Base-by-base conservation (phyloP, 306 rosid genomes). In the Malus orientalis region DNA sequence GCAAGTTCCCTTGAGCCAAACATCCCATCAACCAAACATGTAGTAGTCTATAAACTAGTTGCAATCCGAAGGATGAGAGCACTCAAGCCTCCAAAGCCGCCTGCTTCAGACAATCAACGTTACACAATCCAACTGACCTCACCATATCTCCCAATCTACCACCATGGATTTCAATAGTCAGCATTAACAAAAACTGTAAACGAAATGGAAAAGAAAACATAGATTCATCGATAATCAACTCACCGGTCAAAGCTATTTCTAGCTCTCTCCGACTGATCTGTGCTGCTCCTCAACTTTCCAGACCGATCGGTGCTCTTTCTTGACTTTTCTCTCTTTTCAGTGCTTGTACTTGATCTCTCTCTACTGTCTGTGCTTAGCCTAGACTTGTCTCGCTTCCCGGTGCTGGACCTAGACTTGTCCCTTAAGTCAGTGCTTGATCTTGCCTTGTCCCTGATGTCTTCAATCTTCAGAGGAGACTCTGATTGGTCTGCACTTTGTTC, bases 191-290 rank as follows among this genome's bases (percentile, higher is more conserved):
- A 69, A 73, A 69, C 32, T 19, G 30, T 15, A 57, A 25, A 40
- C 18, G 10, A 78, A 78, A 51, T 10, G 11, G 47, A 23, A 66
- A 38, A 38, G 42, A 38, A 36, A 14, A 44, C 55, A 49, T 49
- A 25, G 6, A 14, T 29, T 13, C 11, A 6, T 42, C 1, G 15
- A 36, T 63, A 33, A n/a, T 67, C 53, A 61, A 76, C 84, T 32
- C 2, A 88, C 95, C 96, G 83, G 22, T 90, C 96, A 23, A 90
- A 85, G 87, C 96, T 90, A 70, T 85, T 88, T 60, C 96, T 79
- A 23, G 96, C 82, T 81, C 82, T 88, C 42, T 90, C 96, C 1
- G 89, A 78, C 19, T 79, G 90, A 74, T 90, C 90, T 11, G 82
- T 81, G 84, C 86, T 88, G 76, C 80, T 84, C 80, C 89, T 84